Evolutionary conservation across 2,329 filamentous ascomycete genomes (phyloP).

Genomic region (Penicillium sp.): DNA sequence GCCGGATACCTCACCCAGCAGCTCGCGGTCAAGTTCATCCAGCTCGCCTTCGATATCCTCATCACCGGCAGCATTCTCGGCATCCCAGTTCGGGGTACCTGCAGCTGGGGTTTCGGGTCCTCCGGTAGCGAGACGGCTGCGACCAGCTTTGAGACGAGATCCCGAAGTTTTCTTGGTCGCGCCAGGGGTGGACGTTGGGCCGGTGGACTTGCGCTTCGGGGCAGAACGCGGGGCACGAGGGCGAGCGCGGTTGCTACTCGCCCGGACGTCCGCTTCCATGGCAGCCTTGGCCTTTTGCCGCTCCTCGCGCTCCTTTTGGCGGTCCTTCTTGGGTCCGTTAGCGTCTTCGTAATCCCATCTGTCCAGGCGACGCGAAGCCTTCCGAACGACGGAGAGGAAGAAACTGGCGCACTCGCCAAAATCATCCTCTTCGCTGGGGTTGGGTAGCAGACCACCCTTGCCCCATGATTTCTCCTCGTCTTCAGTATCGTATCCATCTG

Average conservation of each 20-base stretch:
- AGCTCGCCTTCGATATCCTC: conserved; percentile 41
- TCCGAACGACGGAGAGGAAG: conserved; percentile 49
- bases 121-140: conserved; percentile 27
- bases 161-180: conserved; percentile 28
- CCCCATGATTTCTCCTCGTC: conserved; percentile 50
- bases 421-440: conserved; percentile 50
- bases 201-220: conserved; percentile 37
- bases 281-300: conserved; percentile 38
- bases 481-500: conserved; percentile 52
- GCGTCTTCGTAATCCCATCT: conserved; percentile 52
- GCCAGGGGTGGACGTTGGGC: conserved; percentile 24
- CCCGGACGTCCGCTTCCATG: conserved; percentile 29
- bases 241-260: conserved; percentile 24
- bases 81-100: conserved; percentile 33
- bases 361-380: conserved; percentile 48
- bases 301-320: conserved; percentile 43
- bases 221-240: conserved; percentile 27
- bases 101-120: conserved; percentile 20
- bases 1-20: conserved; percentile 41
- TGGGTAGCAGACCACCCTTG: conserved; percentile 48
- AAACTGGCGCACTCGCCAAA: conserved; percentile 53
- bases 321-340: conserved; percentile 44
- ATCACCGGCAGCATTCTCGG: conserved; percentile 30
- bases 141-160: conserved; percentile 33
- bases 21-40: conserved; percentile 45